Conservation (phyloP, 2,329 filamentous ascomycete species). For the Aspergillus pseudoglaucus region DNA sequence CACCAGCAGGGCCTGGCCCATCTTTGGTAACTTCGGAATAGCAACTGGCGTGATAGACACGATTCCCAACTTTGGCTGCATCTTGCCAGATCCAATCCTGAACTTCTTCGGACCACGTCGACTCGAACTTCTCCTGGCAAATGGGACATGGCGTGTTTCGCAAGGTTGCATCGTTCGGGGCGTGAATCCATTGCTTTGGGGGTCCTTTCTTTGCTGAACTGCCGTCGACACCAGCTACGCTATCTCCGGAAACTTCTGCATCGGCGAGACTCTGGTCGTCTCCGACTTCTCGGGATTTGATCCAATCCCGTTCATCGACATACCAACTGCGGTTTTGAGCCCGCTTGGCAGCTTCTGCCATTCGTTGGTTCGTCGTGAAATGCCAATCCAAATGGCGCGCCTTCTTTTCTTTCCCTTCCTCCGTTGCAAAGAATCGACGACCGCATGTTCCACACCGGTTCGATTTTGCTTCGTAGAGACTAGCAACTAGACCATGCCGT, state of each 20-base stretch:
- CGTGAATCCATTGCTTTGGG: slow-evolving; percentile 67
- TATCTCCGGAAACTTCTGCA: slow-evolving; percentile 33
- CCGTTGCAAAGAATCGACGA: slow-evolving; percentile 71
- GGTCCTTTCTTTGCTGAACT: slow-evolving; percentile 48
- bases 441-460: slow-evolving; percentile 90
- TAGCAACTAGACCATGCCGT: slow-evolving; percentile 65
- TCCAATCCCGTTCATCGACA: slow-evolving; percentile 88
- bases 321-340: slow-evolving; percentile 94
- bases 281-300: slow-evolving; percentile 72
- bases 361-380: slow-evolving; percentile 85
- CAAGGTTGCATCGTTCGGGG: slow-evolving; percentile 69
- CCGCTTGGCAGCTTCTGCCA: slow-evolving; percentile 76
- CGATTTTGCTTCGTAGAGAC: slow-evolving; percentile 73
- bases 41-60: slow-evolving; percentile 86
- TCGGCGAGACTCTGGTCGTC: slow-evolving; percentile 51
- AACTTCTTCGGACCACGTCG: slow-evolving; percentile 82
- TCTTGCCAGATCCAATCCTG: slow-evolving; percentile 98
- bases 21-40: slow-evolving; percentile 73
- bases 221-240: slow-evolving; percentile 34
- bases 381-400: slow-evolving; percentile 96
- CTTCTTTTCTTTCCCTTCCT: slow-evolving; percentile 77
- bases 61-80: slow-evolving; percentile 66
- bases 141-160: slow-evolving; percentile 81
- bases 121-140: slow-evolving; percentile 91
- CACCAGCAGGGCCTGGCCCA: slow-evolving; percentile 34